These are phyloP conservation scores for Fomitopsis pulvina DNA, from an alignment of 768 basidiomycete genomes.

Conservation along the genomic window DNA sequence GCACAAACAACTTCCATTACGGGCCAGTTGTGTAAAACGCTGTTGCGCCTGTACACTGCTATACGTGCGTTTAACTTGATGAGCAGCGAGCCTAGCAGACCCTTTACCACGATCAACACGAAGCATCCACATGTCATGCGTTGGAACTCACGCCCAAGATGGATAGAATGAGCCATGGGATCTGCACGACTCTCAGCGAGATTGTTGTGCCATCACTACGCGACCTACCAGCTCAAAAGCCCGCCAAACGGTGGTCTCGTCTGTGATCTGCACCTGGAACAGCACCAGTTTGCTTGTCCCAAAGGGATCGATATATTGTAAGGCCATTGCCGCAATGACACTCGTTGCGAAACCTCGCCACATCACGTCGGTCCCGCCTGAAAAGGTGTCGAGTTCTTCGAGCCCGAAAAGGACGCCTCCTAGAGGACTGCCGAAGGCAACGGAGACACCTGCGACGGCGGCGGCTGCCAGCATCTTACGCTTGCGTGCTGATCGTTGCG, in stretches of 20 bases:
- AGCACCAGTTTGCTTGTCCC: conserved; percentile 79
- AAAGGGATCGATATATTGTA: conserved; percentile 84
- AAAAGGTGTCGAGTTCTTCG: conserved; percentile 68
- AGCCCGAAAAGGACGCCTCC: conserved; percentile 84
- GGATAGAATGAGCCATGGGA: conserved; percentile 64
- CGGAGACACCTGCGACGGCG: conserved; percentile 81
- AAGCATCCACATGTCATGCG: background rate
- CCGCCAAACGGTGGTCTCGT: conserved; percentile 54
- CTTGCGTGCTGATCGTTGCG: conserved; percentile 54
- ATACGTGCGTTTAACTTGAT: conserved; percentile 61
- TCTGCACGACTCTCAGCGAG: conserved; percentile 28
- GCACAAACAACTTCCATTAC: conserved; percentile 57
- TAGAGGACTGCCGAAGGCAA: conserved; percentile 83
- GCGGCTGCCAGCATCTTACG: conserved; percentile 78
- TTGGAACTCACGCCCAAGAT: conserved; percentile 46
- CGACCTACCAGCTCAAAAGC: conserved; percentile 61
- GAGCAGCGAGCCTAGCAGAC: conserved; percentile 55
- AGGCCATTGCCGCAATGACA: conserved; percentile 75
- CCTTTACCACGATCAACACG: conserved; percentile 30
- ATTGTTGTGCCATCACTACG: background rate
- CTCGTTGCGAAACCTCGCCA: conserved; percentile 89
- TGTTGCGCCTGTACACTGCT: conserved; percentile 55
- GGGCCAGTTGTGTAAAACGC: conserved; percentile 51
- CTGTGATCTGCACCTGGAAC: conserved; percentile 70
- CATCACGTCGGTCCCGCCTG: conserved; percentile 70